A percentile compares a stretch with the other conserved stretches of the same genome.
Conservation (phyloP, 371 early-diverging fungal genomes). For the Entomophthora muscae region DNA sequence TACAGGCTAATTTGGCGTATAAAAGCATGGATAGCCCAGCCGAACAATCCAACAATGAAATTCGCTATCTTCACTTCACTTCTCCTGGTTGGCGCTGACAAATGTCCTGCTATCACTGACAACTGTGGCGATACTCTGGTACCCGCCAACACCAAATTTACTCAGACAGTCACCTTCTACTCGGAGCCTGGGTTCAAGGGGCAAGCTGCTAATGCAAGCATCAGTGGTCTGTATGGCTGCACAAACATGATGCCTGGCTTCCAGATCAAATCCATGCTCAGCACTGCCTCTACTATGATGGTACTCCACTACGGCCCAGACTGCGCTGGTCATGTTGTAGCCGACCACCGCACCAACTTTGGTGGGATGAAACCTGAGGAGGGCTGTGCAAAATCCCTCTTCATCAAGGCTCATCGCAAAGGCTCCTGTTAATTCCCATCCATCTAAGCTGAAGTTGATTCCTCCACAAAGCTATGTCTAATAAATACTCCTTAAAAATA, state of each 20-base stretch:
- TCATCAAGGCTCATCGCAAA: background rate
- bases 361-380: background rate
- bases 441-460: no score
- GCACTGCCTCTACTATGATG: background rate
- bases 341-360: background rate
- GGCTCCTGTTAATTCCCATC: conserved; percentile 7
- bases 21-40: no score
- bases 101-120: background rate
- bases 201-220: background rate
- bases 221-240: background rate
- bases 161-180: background rate
- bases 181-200: conserved; percentile 1
- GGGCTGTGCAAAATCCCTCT: background rate
- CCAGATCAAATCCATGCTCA: background rate
- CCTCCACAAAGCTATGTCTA: no score
- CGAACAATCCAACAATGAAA: no score
- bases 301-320: conserved; percentile 1
- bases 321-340: conserved; percentile 1
- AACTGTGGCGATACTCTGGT: background rate
- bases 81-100: no score
- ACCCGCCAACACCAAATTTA: background rate
- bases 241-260: background rate
- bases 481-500: no score
- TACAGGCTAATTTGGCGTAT: no score
- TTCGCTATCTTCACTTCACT: no score